These are phyloP conservation scores for Pistacia integerrima DNA, from an alignment of 345 rosid species.

Conservation along the genomic window DNA sequence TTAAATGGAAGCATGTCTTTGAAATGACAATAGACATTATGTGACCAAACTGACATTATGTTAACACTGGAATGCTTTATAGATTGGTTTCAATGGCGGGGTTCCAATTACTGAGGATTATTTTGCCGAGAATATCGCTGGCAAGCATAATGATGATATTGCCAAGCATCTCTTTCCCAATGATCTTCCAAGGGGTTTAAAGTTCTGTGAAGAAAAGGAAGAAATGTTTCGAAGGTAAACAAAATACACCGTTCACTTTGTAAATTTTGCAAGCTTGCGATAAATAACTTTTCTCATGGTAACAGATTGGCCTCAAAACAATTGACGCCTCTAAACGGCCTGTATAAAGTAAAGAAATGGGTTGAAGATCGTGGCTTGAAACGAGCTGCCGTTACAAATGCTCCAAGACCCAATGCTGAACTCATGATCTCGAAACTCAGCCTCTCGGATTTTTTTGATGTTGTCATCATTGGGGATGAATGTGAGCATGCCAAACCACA, in stretches of 20 bases:
- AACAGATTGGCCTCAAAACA: constrained; percentile 70
- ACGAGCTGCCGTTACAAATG: constrained; percentile 95
- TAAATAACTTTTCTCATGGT: constrained; percentile 5
- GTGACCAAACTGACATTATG: not conserved
- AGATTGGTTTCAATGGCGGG: constrained; percentile 91
- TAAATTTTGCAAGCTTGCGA: not conserved
- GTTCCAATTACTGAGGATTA: constrained; percentile 81
- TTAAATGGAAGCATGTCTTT: not conserved
- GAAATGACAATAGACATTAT: not conserved
- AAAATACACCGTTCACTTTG: not conserved
- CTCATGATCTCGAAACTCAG: constrained; percentile 80
- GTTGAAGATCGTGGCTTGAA: constrained; percentile 79
- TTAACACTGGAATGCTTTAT: constrained; percentile 21
- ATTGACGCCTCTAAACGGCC: constrained; percentile 62
- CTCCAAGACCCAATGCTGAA: constrained; percentile 89
- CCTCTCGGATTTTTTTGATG: constrained; percentile 74
- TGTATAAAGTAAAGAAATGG: constrained; percentile 76
- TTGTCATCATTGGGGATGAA: constrained; percentile 67
- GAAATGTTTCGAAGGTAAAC: constrained; percentile 72
- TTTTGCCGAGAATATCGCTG: constrained; percentile 67
- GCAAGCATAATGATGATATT: constrained; percentile 79
- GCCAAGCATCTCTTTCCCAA: constrained; percentile 65
- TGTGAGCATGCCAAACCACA: constrained; percentile 87
- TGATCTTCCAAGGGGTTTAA: constrained; percentile 62
- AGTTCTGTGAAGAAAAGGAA: constrained; percentile 80